phyloP scores from a whole-genome alignment of 1,284 basidiomycete species.

The Tremellales sp. region DNA sequence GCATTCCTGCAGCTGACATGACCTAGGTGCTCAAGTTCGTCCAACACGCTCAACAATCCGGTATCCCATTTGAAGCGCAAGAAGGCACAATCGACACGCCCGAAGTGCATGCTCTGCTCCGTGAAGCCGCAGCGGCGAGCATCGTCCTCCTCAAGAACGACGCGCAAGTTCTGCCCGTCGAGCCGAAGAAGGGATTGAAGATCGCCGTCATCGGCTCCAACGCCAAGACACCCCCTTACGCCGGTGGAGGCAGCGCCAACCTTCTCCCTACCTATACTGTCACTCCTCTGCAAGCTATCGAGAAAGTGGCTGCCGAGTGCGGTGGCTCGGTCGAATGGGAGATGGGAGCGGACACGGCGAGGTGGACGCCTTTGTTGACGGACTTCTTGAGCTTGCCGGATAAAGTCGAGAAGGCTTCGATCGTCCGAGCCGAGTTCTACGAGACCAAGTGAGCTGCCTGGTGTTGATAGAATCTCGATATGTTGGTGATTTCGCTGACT shows the following conservation, averaged over 20 bases:
- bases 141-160: slow-evolving; percentile 55
- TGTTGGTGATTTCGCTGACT: not conserved
- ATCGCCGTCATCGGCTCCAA: slow-evolving; percentile 73
- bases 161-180: slow-evolving; percentile 17
- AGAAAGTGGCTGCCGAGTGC: slow-evolving; percentile 9
- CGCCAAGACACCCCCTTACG: slow-evolving; percentile 62
- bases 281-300: slow-evolving; percentile 66
- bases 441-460: slow-evolving; percentile 15
- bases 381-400: slow-evolving; percentile 59
- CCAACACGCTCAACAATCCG: slow-evolving; percentile 19
- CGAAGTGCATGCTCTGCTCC: slow-evolving; percentile 53
- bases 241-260: slow-evolving; percentile 71
- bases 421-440: slow-evolving; percentile 15
- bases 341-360: slow-evolving; percentile 15
- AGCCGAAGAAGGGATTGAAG: slow-evolving; percentile 53
- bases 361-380: slow-evolving; percentile 59
- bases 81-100: slow-evolving; percentile 41
- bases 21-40: slow-evolving; percentile 25
- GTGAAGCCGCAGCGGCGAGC: slow-evolving; percentile 54
- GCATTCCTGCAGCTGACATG: not conserved
- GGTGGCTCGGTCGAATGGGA: slow-evolving; percentile 19
- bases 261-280: slow-evolving; percentile 68
- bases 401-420: slow-evolving; percentile 12
- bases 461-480: slow-evolving; percentile 2
- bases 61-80: slow-evolving; percentile 39